A percentile compares a stretch with the other conserved stretches of the same genome.
phyloP scores from a whole-genome alignment of 1,284 basidiomycete genomes.

The Exobasidium rhododendri region DNA sequence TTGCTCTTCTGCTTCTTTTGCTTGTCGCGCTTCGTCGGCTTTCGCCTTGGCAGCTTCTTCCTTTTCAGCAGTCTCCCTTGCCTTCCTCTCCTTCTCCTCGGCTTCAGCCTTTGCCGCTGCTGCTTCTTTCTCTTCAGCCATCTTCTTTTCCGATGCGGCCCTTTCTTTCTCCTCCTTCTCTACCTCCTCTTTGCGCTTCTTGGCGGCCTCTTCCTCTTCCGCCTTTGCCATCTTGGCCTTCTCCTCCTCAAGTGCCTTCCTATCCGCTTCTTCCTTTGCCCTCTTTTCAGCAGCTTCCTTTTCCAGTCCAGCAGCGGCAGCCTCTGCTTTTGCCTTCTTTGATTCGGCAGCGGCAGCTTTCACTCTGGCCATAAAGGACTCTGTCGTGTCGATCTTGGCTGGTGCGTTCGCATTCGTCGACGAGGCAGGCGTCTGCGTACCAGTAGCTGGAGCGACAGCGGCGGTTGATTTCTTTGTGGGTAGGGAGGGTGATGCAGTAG shows the following conservation, averaged over 20 bases:
- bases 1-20: conserved; percentile 12
- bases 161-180: background rate
- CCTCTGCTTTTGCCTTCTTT: conserved; percentile 34
- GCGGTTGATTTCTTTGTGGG: conserved; percentile 17
- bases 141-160: background rate
- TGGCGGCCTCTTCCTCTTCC: conserved; percentile 17
- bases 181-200: conserved; percentile 8
- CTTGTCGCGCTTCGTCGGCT: conserved; percentile 1
- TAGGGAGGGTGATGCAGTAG: conserved; percentile 15
- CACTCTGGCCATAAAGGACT: conserved; percentile 44
- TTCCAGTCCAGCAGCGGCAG: conserved; percentile 25
- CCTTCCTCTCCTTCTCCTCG: background rate
- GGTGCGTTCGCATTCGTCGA: conserved; percentile 2
- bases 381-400: conserved; percentile 36
- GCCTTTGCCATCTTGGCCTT: conserved; percentile 19
- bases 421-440: conserved; percentile 23
- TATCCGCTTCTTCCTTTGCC: conserved; percentile 25
- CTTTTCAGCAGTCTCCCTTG: conserved; percentile 14
- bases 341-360: conserved; percentile 35
- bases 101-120: conserved; percentile 5
- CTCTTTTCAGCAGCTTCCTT: conserved; percentile 23
- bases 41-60: conserved; percentile 22
- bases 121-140: conserved; percentile 2
- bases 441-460: conserved; percentile 21
- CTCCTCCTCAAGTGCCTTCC: conserved; percentile 19